These are phyloP conservation scores for Musa acuminata DNA, from an alignment of 176 grass and related monocot genomes.

Conservation along the genomic window DNA sequence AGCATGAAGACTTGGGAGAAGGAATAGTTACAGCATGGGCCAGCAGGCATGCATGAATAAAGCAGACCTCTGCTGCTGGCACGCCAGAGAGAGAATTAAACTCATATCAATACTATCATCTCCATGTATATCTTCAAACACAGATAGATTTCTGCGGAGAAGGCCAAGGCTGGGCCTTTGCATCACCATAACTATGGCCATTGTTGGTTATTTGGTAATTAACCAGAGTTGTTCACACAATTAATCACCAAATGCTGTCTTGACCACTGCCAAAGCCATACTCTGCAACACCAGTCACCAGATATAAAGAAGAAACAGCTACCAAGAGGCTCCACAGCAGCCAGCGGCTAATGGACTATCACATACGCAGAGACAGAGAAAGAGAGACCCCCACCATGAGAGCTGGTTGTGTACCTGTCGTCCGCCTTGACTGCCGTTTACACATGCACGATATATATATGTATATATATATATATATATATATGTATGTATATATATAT, in stretches of 20 bases:
- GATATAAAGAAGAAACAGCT: slow-evolving; percentile 98
- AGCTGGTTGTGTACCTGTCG: slow-evolving; percentile 66
- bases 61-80: neutral
- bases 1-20: neutral
- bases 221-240: neutral
- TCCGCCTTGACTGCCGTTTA: slow-evolving; percentile 48
- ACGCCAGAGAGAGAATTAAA: too few species aligned
- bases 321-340: slow-evolving; percentile 74
- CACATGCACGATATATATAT: too few species aligned
- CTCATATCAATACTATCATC: too few species aligned
- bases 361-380: slow-evolving; percentile 41
- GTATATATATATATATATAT: too few species aligned
- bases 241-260: neutral
- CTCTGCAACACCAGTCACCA: slow-evolving; percentile 56
- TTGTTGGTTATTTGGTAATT: too few species aligned
- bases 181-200: neutral
- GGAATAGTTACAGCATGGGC: neutral
- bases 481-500: neutral
- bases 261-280: slow-evolving; percentile 68
- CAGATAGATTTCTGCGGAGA: neutral
- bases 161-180: neutral
- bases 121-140: neutral
- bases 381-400: slow-evolving; percentile 32
- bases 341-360: slow-evolving; percentile 13
- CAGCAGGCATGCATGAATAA: neutral